Conservation (phyloP, 257 asterid species). For the Gentiana straminea region DNA sequence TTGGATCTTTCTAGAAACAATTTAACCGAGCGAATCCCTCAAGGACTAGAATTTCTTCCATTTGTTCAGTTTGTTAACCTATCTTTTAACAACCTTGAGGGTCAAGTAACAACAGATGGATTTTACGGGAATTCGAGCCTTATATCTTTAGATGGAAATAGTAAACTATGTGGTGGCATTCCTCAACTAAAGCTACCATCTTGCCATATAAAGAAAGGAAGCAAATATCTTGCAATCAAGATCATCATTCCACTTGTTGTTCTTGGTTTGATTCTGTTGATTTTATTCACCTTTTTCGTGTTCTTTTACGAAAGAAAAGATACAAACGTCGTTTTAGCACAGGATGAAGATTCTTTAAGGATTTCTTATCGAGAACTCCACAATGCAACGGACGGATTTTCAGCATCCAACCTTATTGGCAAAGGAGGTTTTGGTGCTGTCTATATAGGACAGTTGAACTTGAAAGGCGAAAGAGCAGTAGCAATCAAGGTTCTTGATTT, state of each 20-base stretch:
- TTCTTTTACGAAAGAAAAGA: neutral
- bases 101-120: slow-evolving; percentile 13
- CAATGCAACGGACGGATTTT: slow-evolving; percentile 14
- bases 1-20: slow-evolving; percentile 19
- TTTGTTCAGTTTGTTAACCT: slow-evolving; percentile 15
- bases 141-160: slow-evolving; percentile 12
- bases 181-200: slow-evolving; percentile 11
- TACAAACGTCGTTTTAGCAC: slow-evolving; percentile 1
- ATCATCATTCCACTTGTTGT: neutral
- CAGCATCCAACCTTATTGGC: slow-evolving; percentile 12
- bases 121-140: slow-evolving; percentile 10
- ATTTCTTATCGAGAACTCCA: slow-evolving; percentile 18
- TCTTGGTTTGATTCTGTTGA: slow-evolving; percentile 1
- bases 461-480: neutral
- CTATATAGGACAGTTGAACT: slow-evolving; percentile 13
- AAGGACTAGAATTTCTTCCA: slow-evolving; percentile 6
- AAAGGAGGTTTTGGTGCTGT: slow-evolving; percentile 17
- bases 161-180: slow-evolving; percentile 23
- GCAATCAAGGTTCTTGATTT: slow-evolving; percentile 22
- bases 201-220: slow-evolving; percentile 10
- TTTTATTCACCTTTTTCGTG: slow-evolving; percentile 3
- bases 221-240: neutral
- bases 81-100: slow-evolving; percentile 16
- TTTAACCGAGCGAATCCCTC: slow-evolving; percentile 14
- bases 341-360: slow-evolving; percentile 1